phyloP scores from a whole-genome alignment of 2,329 filamentous ascomycete genomes.

The Ophiostoma ulmi region DNA sequence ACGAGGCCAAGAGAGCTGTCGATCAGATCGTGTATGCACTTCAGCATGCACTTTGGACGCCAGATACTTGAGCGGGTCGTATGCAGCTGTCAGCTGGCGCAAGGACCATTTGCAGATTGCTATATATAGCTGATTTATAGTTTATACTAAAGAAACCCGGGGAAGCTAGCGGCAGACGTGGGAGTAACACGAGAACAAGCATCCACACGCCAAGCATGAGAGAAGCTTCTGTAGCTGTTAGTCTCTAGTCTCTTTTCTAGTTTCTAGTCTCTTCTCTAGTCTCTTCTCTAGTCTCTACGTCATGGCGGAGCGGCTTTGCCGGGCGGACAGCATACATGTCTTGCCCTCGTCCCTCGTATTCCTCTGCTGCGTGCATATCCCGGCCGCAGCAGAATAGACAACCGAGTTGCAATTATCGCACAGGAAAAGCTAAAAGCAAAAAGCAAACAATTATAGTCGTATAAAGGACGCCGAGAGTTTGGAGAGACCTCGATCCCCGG shows the following conservation, averaged over 20 bases:
- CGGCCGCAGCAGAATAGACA: background rate
- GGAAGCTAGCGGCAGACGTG: background rate
- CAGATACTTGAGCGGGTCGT: background rate
- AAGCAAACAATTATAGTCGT: background rate
- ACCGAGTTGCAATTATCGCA: no score
- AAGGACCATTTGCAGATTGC: background rate
- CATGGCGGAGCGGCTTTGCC: background rate
- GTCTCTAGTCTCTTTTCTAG: no score
- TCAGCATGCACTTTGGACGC: background rate
- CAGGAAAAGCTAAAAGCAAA: background rate
- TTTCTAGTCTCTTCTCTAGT: no score
- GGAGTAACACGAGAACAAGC: constrained; percentile 2
- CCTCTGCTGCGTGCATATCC: background rate
- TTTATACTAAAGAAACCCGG: background rate
- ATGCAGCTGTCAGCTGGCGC: background rate
- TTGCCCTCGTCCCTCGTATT: background rate
- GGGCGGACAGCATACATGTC: background rate
- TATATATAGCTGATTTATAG: constrained; percentile 2
- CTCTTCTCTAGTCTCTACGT: background rate
- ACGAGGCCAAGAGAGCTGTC: background rate
- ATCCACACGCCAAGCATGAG: background rate
- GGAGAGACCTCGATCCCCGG: background rate
- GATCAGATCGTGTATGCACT: background rate
- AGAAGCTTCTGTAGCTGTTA: background rate
- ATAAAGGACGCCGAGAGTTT: background rate